Evolutionary conservation across 345 rosid species (phyloP), one percentile per base, ranked within the genome.

Genomic region (Boechera retrofracta): DNA sequence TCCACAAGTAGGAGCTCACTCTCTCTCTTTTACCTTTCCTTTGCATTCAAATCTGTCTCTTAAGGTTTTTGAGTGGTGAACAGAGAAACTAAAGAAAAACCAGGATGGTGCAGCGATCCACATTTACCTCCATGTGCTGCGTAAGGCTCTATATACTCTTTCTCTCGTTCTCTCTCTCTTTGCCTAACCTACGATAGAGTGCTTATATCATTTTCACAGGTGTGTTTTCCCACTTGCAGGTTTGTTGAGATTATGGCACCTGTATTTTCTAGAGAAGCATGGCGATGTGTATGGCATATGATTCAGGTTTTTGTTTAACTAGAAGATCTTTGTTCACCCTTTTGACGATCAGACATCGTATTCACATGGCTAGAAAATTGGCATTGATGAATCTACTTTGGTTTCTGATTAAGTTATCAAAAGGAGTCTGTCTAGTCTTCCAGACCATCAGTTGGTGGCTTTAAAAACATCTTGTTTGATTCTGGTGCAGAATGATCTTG

Each of bases 231-330:
- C 74, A 78, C 60, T 80, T 78, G 84, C 86, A 94, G 98, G 51
- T 94, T 94, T 86, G 98, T 94, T 82, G 98, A 91, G 85, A 94
- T 94, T 69, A 94, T 91, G 98, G 98, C 98, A 18, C 98, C 98
- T 10, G 98, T 94, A 47, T 91, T 94, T 78, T 90, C 97, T 62
- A 84, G 79, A 53, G 91, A 91, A 76, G 97, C 96, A 69, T 94
- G 98, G 97, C 89, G 93, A 39, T 94, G 98, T 81, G 97, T 91
- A 12, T 94, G 98, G 97, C 86, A 91, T 82, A 86, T 94, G 97
- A 87, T 94, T 85, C 98, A 94, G 94, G 98, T 91, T 70, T 63
- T 36, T 75, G 18, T 6, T 77, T 44, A 63, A 66, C 72, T 51
- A 65, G 35, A 76, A 39, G 33, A 72, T 71, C 56, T 67, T 21